Conservation (phyloP, 129 eudicot species). For the Sambucus nigra region DNA sequence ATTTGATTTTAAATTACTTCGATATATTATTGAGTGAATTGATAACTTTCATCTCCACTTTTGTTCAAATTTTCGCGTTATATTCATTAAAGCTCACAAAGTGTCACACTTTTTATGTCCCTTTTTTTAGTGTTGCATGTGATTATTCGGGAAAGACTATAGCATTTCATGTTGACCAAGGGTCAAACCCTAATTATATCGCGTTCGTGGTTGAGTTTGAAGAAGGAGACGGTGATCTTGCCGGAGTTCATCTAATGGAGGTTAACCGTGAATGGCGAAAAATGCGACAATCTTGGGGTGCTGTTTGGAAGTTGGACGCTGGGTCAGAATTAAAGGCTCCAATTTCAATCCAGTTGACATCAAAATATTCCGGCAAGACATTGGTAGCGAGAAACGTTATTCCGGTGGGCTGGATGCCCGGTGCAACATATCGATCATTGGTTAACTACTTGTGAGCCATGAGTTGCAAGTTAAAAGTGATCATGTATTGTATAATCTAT, state of each 20-base stretch:
- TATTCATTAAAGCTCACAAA: too few relatives aligned
- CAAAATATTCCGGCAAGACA: conserved; percentile 32
- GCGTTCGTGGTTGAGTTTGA: conserved; percentile 61
- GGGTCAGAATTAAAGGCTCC: conserved; percentile 62
- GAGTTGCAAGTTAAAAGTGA: too few relatives aligned
- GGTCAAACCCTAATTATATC: conserved; percentile 70
- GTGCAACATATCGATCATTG: conserved; percentile 52
- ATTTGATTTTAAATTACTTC: too few relatives aligned
- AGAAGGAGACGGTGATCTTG: conserved; percentile 83
- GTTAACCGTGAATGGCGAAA: conserved; percentile 27
- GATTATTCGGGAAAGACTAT: conserved; percentile 51
- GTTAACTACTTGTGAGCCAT: conserved; percentile 47
- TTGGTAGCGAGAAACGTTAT: conserved; percentile 66
- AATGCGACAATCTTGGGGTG: conserved; percentile 91
- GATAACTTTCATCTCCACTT: too few relatives aligned
- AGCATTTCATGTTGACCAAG: conserved; percentile 66
- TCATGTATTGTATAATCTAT: too few relatives aligned
- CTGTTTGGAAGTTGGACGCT: conserved; percentile 61
- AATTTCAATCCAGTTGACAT: conserved; percentile 45
- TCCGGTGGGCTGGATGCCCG: conserved; percentile 73
- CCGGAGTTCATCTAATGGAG: conserved; percentile 45
- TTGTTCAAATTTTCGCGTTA: too few relatives aligned
- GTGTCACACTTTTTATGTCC: too few relatives aligned
- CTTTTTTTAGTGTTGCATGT: conserved; percentile 56
- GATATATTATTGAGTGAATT: too few relatives aligned